Evolutionary conservation across 176 grass and related monocot genomes (phyloP).

Genomic region (Eleusine coracana): DNA sequence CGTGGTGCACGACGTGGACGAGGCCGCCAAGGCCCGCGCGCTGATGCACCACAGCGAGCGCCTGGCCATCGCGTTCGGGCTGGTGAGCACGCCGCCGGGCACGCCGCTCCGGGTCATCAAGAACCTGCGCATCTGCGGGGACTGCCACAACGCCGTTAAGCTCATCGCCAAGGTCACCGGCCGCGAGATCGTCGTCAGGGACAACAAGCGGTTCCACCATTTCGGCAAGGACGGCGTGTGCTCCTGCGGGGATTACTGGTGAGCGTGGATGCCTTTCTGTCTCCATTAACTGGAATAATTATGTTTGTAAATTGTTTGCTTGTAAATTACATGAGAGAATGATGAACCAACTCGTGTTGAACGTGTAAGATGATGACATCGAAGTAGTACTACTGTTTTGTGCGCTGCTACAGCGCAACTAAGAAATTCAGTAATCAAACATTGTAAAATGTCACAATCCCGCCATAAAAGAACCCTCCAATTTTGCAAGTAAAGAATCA

Average conservation of each 20-base stretch:
- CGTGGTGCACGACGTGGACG: slow-evolving; percentile 81
- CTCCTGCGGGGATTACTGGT: slow-evolving; percentile 94
- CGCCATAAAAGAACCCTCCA: slow-evolving; percentile 21
- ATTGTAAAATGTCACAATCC: slow-evolving; percentile 21
- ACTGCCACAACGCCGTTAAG: slow-evolving; percentile 91
- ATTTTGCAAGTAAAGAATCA: slow-evolving; percentile 55
- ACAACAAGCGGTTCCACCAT: slow-evolving; percentile 94
- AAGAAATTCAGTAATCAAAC: slow-evolving; percentile 17
- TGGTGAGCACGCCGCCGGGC: slow-evolving; percentile 71
- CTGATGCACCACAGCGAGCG: slow-evolving; percentile 97
- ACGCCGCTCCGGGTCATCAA: slow-evolving; percentile 84
- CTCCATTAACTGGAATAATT: not conserved
- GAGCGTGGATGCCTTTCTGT: slow-evolving; percentile 46
- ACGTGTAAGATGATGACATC: not conserved
- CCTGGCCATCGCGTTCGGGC: slow-evolving; percentile 78
- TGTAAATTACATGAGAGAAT: not conserved
- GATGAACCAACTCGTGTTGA: slow-evolving; percentile 1
- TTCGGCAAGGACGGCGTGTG: slow-evolving; percentile 71
- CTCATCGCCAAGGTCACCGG: slow-evolving; percentile 78
- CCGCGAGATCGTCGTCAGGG: slow-evolving; percentile 83
- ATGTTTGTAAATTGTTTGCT: slow-evolving; percentile 26
- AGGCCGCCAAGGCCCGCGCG: slow-evolving; percentile 74
- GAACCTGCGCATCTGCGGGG: slow-evolving; percentile 89
- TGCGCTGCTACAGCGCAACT: slow-evolving; percentile 8
- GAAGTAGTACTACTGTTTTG: not conserved